Conservation (phyloP, 805 yeast species). For the Schizosaccharomyces lindneri region DNA sequence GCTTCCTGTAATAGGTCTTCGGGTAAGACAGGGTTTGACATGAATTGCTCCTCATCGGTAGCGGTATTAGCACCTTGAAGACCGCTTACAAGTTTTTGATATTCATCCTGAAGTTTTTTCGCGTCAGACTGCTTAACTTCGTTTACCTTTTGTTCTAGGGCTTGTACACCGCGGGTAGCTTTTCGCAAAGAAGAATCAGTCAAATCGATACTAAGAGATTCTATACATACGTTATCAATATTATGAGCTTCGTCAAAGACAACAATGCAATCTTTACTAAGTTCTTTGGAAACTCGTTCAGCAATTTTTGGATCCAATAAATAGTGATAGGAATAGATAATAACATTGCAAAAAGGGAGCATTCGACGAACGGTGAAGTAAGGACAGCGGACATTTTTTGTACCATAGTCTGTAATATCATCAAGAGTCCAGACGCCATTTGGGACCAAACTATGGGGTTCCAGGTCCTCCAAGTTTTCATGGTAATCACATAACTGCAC, state of each 20-base stretch:
- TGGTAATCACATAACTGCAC: slow-evolving; percentile 62
- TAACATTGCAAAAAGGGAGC: slow-evolving; percentile 56
- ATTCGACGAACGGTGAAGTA: slow-evolving; percentile 93
- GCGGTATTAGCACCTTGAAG: slow-evolving; percentile 55
- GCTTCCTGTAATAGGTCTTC: slow-evolving; percentile 74
- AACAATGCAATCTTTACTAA: slow-evolving; percentile 76
- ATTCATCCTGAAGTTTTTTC: slow-evolving; percentile 64
- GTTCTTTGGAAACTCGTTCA: slow-evolving; percentile 75
- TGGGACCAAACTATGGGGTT: slow-evolving; percentile 73
- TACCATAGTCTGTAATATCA: slow-evolving; percentile 50
- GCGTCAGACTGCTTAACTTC: slow-evolving; percentile 66
- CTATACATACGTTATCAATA: slow-evolving; percentile 90
- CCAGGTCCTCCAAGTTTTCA: slow-evolving; percentile 65
- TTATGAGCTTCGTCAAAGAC: slow-evolving; percentile 98
- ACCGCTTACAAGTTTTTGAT: slow-evolving; percentile 75
- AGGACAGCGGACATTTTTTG: slow-evolving; percentile 65
- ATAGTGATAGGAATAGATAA: slow-evolving; percentile 91
- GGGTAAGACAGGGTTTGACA: slow-evolving; percentile 73
- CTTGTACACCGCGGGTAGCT: slow-evolving; percentile 70
- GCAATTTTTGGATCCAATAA: slow-evolving; percentile 90
- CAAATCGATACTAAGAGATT: slow-evolving; percentile 70
- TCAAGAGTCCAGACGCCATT: slow-evolving; percentile 91
- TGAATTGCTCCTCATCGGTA: slow-evolving; percentile 36
- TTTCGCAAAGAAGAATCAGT: slow-evolving; percentile 71
- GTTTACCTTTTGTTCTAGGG: slow-evolving; percentile 57